A percentile compares a stretch with the other conserved stretches of the same genome.
Evolutionary conservation across 2,329 filamentous ascomycete species (phyloP).

Genomic region (Scytalidium lignicola): DNA sequence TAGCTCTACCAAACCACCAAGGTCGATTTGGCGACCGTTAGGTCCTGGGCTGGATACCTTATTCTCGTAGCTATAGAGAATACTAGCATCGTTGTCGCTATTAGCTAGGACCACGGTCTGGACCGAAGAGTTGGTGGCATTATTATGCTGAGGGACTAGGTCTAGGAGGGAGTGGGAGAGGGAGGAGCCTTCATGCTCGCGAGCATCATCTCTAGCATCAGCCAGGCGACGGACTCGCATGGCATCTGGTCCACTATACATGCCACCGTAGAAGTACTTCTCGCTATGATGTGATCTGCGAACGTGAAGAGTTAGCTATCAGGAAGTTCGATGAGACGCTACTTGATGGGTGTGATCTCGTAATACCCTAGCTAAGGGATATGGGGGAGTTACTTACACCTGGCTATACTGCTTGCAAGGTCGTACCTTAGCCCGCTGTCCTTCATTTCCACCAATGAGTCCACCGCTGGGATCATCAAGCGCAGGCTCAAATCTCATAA

Average conservation of each 20-base stretch:
- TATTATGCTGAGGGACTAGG: constrained; percentile 22
- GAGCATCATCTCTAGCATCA: constrained; percentile 17
- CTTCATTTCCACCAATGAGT: constrained; percentile 5
- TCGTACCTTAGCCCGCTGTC: constrained; percentile 18
- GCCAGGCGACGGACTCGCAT: constrained; percentile 16
- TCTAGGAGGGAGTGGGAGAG: constrained; percentile 26
- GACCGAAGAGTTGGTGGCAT: constrained; percentile 18
- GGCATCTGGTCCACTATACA: background rate
- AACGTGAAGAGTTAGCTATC: too few relatives aligned
- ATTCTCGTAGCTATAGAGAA: constrained; percentile 27
- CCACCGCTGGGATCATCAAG: constrained; percentile 3
- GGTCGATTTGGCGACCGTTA: constrained; percentile 17
- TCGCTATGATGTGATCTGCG: background rate
- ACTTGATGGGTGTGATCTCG: too few relatives aligned
- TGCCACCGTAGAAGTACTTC: background rate
- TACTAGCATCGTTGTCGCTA: constrained; percentile 10
- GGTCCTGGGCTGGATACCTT: constrained; percentile 17
- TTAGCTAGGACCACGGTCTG: constrained; percentile 12
- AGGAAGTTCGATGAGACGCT: too few relatives aligned
- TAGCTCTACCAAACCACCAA: constrained; percentile 25
- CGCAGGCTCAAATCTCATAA: background rate
- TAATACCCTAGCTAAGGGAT: too few relatives aligned
- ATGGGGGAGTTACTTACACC: constrained; percentile 12
- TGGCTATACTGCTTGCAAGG: constrained; percentile 18
- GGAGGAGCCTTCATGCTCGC: constrained; percentile 11